A percentile compares a stretch with the other conserved stretches of the same genome.
Conservation (phyloP, 2,329 filamentous ascomycete species). For the Paramyrothecium sp. region DNA sequence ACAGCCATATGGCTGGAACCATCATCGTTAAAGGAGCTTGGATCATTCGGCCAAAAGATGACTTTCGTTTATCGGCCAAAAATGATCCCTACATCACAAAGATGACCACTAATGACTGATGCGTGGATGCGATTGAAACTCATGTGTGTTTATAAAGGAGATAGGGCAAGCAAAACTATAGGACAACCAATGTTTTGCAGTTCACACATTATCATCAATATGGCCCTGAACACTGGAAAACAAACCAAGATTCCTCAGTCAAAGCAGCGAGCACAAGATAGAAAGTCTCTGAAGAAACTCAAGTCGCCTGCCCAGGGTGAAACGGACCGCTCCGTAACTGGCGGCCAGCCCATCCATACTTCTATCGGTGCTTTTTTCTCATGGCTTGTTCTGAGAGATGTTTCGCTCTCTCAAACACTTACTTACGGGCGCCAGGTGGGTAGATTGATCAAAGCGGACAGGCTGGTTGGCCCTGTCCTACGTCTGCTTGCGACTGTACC, state of each 20-base stretch:
- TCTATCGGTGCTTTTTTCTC: background rate
- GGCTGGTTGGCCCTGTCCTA: background rate
- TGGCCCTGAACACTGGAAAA: too few species aligned
- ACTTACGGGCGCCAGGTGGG: background rate
- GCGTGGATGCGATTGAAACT: background rate
- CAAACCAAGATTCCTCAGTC: too few species aligned
- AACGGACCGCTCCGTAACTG: background rate
- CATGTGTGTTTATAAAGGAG: background rate
- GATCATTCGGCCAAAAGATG: background rate
- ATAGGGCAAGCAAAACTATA: background rate
- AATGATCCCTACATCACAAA: background rate
- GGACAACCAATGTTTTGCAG: too few species aligned
- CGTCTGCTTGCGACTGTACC: background rate
- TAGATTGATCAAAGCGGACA: background rate
- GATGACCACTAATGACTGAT: background rate
- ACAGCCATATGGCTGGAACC: too few species aligned
- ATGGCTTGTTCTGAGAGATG: background rate
- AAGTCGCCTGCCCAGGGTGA: background rate
- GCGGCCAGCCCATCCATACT: background rate
- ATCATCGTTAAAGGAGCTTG: too few species aligned
- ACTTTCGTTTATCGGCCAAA: background rate
- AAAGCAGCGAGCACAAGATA: too few species aligned
- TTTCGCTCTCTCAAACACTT: background rate
- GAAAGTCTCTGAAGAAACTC: background rate
- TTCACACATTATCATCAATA: too few species aligned